Percentiles rank a stretch among this genome's conserved stretches.
Evolutionary conservation across 768 basidiomycete genomes (phyloP).

Genomic region (Lyophyllum atratum): DNA sequence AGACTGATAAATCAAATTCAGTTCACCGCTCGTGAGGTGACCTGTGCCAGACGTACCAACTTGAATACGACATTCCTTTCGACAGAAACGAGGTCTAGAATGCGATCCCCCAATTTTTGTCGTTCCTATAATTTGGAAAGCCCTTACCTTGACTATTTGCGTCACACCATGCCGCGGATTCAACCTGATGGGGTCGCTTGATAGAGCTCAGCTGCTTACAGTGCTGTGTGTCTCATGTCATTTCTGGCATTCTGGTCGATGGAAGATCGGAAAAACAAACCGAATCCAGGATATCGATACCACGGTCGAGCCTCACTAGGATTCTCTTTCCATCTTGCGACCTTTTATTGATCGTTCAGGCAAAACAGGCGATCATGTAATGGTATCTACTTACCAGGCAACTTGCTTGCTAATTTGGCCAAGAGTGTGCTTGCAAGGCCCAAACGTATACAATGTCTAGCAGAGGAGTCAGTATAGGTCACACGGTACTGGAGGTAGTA

Average conservation of each 20-base stretch:
- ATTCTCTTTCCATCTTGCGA: not conserved
- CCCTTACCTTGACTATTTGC: too few relatives aligned
- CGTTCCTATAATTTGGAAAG: too few relatives aligned
- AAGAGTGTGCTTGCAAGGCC: not conserved
- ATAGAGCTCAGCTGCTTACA: not conserved
- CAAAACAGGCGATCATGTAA: too few relatives aligned
- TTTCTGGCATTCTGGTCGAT: not conserved
- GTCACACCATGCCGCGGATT: constrained; percentile 12
- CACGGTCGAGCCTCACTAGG: constrained; percentile 10
- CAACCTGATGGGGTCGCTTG: constrained; percentile 10
- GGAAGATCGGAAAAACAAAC: too few relatives aligned
- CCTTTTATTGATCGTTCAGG: too few relatives aligned
- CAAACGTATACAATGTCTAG: not conserved
- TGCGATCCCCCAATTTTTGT: too few relatives aligned
- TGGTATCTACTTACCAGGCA: constrained; percentile 6
- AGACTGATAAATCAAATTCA: too few relatives aligned
- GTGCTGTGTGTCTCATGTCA: not conserved
- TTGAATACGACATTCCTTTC: too few relatives aligned
- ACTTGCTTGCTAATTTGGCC: constrained; percentile 7
- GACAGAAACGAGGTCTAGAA: too few relatives aligned
- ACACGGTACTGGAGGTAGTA: not conserved
- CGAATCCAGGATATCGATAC: constrained; percentile 9
- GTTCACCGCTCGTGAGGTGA: too few relatives aligned
- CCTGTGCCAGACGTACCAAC: too few relatives aligned
- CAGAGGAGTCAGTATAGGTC: not conserved